Evolutionary conservation across 176 grass and related monocot species (phyloP), one percentile per base, ranked within the genome.

Genomic region (Coix lacrymajobi): DNA sequence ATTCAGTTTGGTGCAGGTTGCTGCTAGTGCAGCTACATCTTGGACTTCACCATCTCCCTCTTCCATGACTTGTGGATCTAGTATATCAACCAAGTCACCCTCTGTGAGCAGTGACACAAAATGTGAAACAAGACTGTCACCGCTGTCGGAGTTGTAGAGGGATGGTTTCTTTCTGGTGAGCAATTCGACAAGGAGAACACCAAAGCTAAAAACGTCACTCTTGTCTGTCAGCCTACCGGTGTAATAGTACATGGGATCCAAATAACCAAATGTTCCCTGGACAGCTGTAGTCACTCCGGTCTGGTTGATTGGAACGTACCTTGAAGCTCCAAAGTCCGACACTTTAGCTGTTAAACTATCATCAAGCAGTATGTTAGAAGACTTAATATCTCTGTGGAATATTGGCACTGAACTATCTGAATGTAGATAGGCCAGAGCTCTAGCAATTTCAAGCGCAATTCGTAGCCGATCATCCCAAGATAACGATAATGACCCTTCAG

Each of bases 261-360:
- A 68, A 60, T 93, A 93, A 7, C 88, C 81, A 22, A 78, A 26
- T 17, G 91, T 93, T 46, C 85, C 88, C 48, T 90, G 91, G 24
- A 90, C 39, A 1, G 25, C 85, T n/a, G 82, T 90, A 24, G 34
- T 74, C 13, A 90, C 15, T 26, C 20, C 38, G 4, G 48, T 66
- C 31, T 80, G 39, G 38, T 90, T 41, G 24, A 91, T 75, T 9
- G 85, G 79, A 2, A 91, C 73, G 9, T 89, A 88, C 16, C 88
- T 73, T 28, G 86, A 94, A 77, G 92, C 79, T 48, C 92, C 88
- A 64, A 94, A 94, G 20, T 94, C 88, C 0, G 79, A 91, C 6
- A 94, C 68, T 20, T 94, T 94, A 61, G 83, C 69, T 20, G 79
- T 91, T 48, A 86, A 61, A 13, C 4, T 57, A 40, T 88, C 88